Conservation (phyloP, 805 yeast genomes). For the Metschnikowia borealis region DNA sequence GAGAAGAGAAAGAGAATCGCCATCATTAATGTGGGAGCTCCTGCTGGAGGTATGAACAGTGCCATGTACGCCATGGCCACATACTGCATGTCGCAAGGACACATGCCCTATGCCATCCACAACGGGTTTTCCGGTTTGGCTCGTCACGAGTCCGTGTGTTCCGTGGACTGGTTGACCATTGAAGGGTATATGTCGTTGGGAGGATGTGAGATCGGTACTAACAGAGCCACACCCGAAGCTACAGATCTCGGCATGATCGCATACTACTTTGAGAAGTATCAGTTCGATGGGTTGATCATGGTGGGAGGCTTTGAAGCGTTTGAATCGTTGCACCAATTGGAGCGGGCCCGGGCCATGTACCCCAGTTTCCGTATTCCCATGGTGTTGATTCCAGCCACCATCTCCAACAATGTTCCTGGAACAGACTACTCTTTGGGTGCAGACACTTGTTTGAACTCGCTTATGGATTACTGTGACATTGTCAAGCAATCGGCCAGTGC, state of each 20-base stretch:
- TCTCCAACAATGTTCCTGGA: constrained; percentile 79
- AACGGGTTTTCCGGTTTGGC: constrained; percentile 92
- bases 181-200: constrained; percentile 87
- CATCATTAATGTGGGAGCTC: constrained; percentile 91
- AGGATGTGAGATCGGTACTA: constrained; percentile 97
- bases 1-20: constrained; percentile 70
- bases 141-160: constrained; percentile 78
- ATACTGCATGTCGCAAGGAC: constrained; percentile 87
- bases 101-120: constrained; percentile 82
- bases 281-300: constrained; percentile 65
- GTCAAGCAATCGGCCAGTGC: constrained; percentile 77
- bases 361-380: constrained; percentile 76
- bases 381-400: constrained; percentile 75
- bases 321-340: constrained; percentile 63
- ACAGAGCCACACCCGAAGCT: constrained; percentile 75
- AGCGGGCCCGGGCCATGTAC: constrained; percentile 54
- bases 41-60: constrained; percentile 93
- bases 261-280: constrained; percentile 62
- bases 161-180: constrained; percentile 77
- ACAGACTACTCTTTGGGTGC: constrained; percentile 74
- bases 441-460: constrained; percentile 69
- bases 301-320: constrained; percentile 85
- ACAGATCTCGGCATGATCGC: constrained; percentile 66
- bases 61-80: constrained; percentile 88
- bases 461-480: constrained; percentile 73